Conservation (phyloP, 2,329 filamentous ascomycete species). For the Botryotinia calthae region DNA sequence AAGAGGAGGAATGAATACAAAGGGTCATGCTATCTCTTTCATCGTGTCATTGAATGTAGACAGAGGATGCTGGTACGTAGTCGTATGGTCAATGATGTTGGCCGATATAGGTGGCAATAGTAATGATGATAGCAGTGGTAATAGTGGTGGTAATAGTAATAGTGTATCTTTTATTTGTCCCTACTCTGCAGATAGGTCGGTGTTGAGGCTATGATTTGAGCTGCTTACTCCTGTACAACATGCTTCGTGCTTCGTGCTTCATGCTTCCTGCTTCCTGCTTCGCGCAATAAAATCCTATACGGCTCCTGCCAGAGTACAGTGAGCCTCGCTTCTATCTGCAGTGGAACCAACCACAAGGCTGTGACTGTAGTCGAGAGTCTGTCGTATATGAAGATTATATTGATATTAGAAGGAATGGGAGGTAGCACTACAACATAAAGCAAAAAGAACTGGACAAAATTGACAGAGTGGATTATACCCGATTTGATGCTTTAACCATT, state of each 20-base stretch:
- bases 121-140: too few species aligned
- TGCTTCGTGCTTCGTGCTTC: too few species aligned
- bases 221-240: neutral
- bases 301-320: neutral
- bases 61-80: neutral
- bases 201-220: neutral
- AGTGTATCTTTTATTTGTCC: neutral
- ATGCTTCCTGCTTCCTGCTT: neutral
- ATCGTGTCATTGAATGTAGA: neutral
- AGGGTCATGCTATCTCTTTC: neutral
- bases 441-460: neutral
- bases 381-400: neutral
- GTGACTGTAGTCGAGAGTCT: neutral
- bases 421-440: neutral
- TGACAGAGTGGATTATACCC: neutral
- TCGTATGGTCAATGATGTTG: neutral
- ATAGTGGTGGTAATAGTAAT: neutral
- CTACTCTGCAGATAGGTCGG: neutral
- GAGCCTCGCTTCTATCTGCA: neutral
- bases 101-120: too few species aligned
- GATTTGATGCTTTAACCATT: neutral
- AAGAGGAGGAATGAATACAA: neutral
- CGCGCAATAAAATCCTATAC: neutral
- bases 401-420: neutral
- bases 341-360: neutral